Evolutionary conservation across 2,329 filamentous ascomycete genomes (phyloP).

Genomic region (Furcasterigmium sp.): DNA sequence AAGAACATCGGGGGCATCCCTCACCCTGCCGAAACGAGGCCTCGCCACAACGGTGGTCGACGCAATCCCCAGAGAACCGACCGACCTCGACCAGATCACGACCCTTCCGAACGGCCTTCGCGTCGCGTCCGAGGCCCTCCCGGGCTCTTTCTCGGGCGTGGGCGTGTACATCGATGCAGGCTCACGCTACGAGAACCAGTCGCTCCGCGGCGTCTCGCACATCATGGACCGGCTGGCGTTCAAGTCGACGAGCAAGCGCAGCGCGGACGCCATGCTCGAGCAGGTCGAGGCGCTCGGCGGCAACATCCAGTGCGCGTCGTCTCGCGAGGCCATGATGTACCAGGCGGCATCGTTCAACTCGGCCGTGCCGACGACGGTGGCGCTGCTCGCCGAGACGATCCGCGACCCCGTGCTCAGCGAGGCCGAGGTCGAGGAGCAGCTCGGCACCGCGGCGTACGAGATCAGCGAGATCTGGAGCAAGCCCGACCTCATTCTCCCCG

Average conservation of each 20-base stretch:
- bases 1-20: background rate
- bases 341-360: slow-evolving; percentile 97
- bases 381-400: slow-evolving; percentile 87
- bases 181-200: slow-evolving; percentile 85
- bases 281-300: slow-evolving; percentile 83
- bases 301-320: slow-evolving; percentile 95
- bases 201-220: slow-evolving; percentile 84
- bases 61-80: slow-evolving; percentile 54
- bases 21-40: slow-evolving; percentile 3
- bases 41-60: slow-evolving; percentile 10
- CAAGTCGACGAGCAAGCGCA: slow-evolving; percentile 72
- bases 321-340: slow-evolving; percentile 96
- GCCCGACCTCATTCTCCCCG: slow-evolving; percentile 90
- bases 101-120: slow-evolving; percentile 88
- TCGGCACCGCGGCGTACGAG: slow-evolving; percentile 91
- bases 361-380: slow-evolving; percentile 76
- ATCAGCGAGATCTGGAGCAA: slow-evolving; percentile 96
- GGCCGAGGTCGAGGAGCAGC: slow-evolving; percentile 78
- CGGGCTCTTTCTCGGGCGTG: slow-evolving; percentile 90
- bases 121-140: slow-evolving; percentile 89
- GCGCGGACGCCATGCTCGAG: slow-evolving; percentile 81
- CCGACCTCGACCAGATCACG: slow-evolving; percentile 81
- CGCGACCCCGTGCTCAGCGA: slow-evolving; percentile 80
- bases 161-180: slow-evolving; percentile 95
- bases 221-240: slow-evolving; percentile 95